Evolutionary conservation across 202 grass and related monocot species (phyloP).

Genomic region (Carex arenaria): DNA sequence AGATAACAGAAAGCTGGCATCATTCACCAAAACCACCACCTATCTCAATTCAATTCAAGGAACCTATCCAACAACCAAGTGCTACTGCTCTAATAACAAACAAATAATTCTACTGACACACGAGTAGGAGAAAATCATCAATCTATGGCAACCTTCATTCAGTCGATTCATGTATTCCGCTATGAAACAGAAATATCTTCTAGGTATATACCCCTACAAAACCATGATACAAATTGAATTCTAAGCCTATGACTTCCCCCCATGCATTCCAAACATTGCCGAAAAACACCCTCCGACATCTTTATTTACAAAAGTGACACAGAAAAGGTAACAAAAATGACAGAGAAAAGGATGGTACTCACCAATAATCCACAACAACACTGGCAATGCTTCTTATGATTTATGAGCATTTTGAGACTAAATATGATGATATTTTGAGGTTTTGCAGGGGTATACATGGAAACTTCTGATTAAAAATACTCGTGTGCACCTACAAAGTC

Average conservation of each 20-base stretch:
- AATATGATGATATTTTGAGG: neutral
- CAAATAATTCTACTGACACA: neutral
- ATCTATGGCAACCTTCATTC: neutral
- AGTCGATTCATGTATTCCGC: neutral
- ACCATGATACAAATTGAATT: conserved; percentile 7
- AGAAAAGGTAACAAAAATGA: neutral
- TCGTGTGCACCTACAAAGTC: conserved; percentile 63
- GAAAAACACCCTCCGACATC: neutral
- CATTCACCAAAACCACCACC: neutral
- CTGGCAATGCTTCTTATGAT: conserved; percentile 2
- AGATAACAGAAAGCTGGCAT: neutral
- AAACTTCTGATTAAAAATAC: neutral
- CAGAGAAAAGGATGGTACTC: neutral
- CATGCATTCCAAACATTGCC: conserved; percentile 1
- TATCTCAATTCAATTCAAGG: neutral
- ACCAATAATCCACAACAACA: neutral
- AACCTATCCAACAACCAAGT: neutral
- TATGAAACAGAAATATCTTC: neutral
- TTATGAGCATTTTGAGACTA: neutral
- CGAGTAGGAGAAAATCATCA: neutral
- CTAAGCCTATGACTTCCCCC: neutral
- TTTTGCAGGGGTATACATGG: neutral
- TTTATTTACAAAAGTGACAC: conserved; percentile 1
- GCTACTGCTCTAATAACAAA: neutral
- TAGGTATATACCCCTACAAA: conserved; percentile 3